Evolutionary conservation across 129 eudicot genomes (phyloP).

Genomic region (Daucus carota): DNA sequence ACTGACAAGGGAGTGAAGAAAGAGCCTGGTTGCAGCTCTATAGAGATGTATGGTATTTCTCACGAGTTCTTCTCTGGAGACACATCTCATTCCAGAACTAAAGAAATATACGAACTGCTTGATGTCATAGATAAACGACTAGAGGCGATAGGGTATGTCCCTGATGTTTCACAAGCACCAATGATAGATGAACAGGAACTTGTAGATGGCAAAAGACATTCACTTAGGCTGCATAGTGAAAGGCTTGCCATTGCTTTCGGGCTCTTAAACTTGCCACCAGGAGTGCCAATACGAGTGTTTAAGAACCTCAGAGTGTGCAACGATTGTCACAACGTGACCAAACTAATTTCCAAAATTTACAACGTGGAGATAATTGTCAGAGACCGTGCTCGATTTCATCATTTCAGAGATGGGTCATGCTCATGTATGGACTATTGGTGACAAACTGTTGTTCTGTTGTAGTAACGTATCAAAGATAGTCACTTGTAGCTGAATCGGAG

Average conservation of each 20-base stretch:
- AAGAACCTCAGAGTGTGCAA: constrained; percentile 50
- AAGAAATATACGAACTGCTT: constrained; percentile 28
- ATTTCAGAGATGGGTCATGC: constrained; percentile 40
- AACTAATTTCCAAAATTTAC: constrained; percentile 30
- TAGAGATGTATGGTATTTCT: constrained; percentile 57
- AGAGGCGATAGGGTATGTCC: constrained; percentile 31
- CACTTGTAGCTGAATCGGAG: neutral
- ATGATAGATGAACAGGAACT: constrained; percentile 43
- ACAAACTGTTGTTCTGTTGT: neutral
- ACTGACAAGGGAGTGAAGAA: constrained; percentile 59
- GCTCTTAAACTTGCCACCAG: constrained; percentile 30
- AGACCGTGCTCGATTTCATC: constrained; percentile 54
- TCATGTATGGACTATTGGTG: constrained; percentile 50
- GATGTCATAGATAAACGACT: constrained; percentile 29
- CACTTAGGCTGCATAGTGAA: constrained; percentile 47
- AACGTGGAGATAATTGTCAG: constrained; percentile 49
- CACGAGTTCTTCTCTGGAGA: constrained; percentile 89
- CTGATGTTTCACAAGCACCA: constrained; percentile 39
- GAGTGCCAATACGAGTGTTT: constrained; percentile 38
- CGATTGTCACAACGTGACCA: constrained; percentile 46
- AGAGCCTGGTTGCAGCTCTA: constrained; percentile 83
- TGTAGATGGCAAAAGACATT: constrained; percentile 23
- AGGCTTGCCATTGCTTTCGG: constrained; percentile 49
- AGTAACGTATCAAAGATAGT: neutral
- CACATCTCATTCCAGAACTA: constrained; percentile 38